phyloP scores from a whole-genome alignment of 495 filamentous ascomycete genomes.

The Penicillium coprophilum region DNA sequence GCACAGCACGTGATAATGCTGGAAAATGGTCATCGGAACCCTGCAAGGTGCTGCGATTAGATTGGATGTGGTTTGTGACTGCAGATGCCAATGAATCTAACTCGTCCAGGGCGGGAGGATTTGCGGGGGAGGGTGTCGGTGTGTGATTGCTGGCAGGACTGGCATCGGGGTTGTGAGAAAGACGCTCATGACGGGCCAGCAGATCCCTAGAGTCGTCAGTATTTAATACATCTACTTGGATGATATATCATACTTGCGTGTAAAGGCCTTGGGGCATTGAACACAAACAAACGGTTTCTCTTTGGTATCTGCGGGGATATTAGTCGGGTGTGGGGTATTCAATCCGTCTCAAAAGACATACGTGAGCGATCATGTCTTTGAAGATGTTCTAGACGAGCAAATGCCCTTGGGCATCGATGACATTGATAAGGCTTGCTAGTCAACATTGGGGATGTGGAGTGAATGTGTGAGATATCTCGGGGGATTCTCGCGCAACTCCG shows the following conservation, averaged over 20 bases:
- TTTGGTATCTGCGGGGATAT: constrained; percentile 39
- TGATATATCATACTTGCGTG: constrained; percentile 35
- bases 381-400: constrained; percentile 45
- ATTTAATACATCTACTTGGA: background rate
- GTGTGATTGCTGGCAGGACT: constrained; percentile 18
- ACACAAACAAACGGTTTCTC: constrained; percentile 43
- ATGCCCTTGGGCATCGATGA: constrained; percentile 36
- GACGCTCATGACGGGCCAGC: constrained; percentile 38
- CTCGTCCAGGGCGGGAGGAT: constrained; percentile 27
- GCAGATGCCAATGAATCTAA: constrained; percentile 40
- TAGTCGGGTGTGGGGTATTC: constrained; percentile 10
- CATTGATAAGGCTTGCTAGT: constrained; percentile 38
- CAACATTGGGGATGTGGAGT: constrained; percentile 11
- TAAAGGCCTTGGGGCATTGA: constrained; percentile 43
- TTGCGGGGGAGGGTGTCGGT: constrained; percentile 24
- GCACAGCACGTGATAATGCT: constrained; percentile 11
- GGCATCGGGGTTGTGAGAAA: constrained; percentile 30
- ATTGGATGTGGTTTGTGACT: constrained; percentile 27
- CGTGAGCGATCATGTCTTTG: constrained; percentile 48
- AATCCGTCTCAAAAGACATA: constrained; percentile 20
- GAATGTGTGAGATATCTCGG: background rate
- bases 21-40: constrained; percentile 13
- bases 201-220: constrained; percentile 30
- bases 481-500: constrained; percentile 1
- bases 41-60: constrained; percentile 12